Conservation (phyloP, 805 yeast genomes). For the Pichia cephalocereana region DNA sequence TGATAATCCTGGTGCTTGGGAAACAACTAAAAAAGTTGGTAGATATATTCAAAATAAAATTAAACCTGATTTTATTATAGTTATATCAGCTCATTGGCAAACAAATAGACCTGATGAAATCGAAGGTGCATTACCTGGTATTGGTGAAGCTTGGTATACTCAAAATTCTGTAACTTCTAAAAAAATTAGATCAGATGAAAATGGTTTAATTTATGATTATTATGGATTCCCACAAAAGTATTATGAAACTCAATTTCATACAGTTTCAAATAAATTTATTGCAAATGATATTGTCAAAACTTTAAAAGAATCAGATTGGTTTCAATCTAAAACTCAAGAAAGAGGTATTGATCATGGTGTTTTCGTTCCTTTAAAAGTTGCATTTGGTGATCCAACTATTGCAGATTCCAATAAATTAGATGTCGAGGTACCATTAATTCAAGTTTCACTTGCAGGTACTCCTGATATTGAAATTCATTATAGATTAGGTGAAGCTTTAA, state of each 20-base stretch:
- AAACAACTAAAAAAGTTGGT: constrained; percentile 42
- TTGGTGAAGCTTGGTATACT: constrained; percentile 13
- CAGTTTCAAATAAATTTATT: constrained; percentile 33
- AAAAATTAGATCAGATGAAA: constrained; percentile 28
- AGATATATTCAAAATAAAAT: constrained; percentile 34
- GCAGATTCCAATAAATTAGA: constrained; percentile 31
- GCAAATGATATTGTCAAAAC: constrained; percentile 36
- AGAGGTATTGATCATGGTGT: constrained; percentile 79
- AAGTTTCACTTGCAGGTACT: constrained; percentile 38
- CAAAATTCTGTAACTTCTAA: constrained; percentile 11
- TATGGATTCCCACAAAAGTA: constrained; percentile 59
- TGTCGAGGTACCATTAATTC: constrained; percentile 39
- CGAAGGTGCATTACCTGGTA: constrained; percentile 39
- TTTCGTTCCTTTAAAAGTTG: constrained; percentile 74
- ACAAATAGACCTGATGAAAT: constrained; percentile 31
- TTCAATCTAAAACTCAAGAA: constrained; percentile 31
- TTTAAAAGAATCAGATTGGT: constrained; percentile 35
- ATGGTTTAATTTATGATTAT: constrained; percentile 63
- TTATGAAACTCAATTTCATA: constrained; percentile 55
- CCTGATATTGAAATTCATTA: constrained; percentile 35
- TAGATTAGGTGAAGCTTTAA: constrained; percentile 48
- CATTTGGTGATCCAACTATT: constrained; percentile 38
- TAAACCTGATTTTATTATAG: constrained; percentile 58
- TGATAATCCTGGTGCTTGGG: constrained; percentile 52
- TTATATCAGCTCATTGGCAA: constrained; percentile 78